phyloP scores from a whole-genome alignment of 2,329 filamentous ascomycete species.

The Epichloe typhina region DNA sequence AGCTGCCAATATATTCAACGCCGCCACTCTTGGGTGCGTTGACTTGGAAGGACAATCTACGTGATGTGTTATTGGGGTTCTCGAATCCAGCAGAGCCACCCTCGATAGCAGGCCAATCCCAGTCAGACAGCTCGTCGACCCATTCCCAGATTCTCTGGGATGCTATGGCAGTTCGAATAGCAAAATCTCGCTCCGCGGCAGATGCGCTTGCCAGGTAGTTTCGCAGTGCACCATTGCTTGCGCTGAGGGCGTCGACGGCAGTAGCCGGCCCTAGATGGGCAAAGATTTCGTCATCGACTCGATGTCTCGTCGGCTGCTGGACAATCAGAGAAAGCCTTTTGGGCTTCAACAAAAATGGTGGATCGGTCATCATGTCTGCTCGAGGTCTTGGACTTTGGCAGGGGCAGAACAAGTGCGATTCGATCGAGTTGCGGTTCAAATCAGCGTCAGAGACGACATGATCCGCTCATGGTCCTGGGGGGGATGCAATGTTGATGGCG shows the following conservation, averaged over 20 bases:
- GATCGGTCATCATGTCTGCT: conserved; percentile 20
- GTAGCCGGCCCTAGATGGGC: conserved; percentile 46
- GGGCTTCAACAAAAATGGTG: conserved; percentile 19
- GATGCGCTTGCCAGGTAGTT: conserved; percentile 50
- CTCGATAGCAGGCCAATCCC: conserved; percentile 39
- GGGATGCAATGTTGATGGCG: conserved; percentile 16
- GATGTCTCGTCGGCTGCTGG: conserved; percentile 32
- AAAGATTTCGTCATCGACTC: conserved; percentile 44
- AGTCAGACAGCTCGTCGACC: conserved; percentile 54
- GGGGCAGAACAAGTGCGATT: not conserved
- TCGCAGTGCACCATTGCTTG: conserved; percentile 38
- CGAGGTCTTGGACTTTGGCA: not conserved
- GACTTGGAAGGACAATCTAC: conserved; percentile 21
- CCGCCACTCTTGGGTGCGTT: conserved; percentile 13
- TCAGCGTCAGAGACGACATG: conserved; percentile 4
- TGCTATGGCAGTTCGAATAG: conserved; percentile 54
- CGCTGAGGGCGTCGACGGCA: conserved; percentile 46
- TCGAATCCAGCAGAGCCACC: conserved; percentile 42
- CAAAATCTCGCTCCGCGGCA: conserved; percentile 55
- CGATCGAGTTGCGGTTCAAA: not conserved
- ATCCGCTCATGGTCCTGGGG: conserved; percentile 22
- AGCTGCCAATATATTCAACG: conserved; percentile 51
- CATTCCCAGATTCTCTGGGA: conserved; percentile 61
- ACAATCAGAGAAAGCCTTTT: conserved; percentile 19
- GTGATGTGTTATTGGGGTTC: conserved; percentile 28